Evolutionary conservation across 306 rosid species (phyloP), one percentile per base, ranked within the genome.

Genomic region (Vigna mungo): DNA sequence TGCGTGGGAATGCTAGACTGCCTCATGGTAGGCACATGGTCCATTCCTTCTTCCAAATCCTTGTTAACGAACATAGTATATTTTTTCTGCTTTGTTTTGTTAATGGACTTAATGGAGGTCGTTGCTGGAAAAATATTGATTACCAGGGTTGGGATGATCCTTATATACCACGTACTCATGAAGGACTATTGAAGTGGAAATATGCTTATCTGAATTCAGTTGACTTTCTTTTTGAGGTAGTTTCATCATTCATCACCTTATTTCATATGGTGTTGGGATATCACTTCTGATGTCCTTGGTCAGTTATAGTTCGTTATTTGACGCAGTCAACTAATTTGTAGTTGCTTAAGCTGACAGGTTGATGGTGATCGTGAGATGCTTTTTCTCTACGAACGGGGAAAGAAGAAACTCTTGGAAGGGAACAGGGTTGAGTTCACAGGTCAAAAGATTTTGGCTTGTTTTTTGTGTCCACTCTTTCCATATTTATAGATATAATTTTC

Each of bases 91-190:
- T 18, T 47, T 41, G 23, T 73, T 64, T 43, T 83, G 56, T 17
- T 74, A 47, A 59, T 65, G 52, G 32, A 62, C 80, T 72, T 37
- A 18, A 55, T 55, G 70, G 58, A 80, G 66, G 23, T 80, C 59
- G 47, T 63, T 39, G 16, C 72, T 74, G 72, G 51, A 68, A 47
- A 47, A 41, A n/a, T 48, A 70, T 78, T 83, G 37, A 68, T 81
- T 74, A 44, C 68, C 85, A 96, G 99, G 99, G 99, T 47, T 96
- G 99, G 99, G 99, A 96, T 76, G 99, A 96, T 87, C 94, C 99
- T 68, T 92, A 96, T 83, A 43, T 91, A 80, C 98, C 99, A 9
- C 97, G 99, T 43, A 96, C 99, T 21, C 99, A 96, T 73, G 97
- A 91, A 85, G 99, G 99, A 74, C 99, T 96, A 70, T 77, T 96